Evolutionary conservation across 257 asterid genomes (phyloP), one percentile per base, ranked within the genome.

Genomic region (Mentha longifolia): DNA sequence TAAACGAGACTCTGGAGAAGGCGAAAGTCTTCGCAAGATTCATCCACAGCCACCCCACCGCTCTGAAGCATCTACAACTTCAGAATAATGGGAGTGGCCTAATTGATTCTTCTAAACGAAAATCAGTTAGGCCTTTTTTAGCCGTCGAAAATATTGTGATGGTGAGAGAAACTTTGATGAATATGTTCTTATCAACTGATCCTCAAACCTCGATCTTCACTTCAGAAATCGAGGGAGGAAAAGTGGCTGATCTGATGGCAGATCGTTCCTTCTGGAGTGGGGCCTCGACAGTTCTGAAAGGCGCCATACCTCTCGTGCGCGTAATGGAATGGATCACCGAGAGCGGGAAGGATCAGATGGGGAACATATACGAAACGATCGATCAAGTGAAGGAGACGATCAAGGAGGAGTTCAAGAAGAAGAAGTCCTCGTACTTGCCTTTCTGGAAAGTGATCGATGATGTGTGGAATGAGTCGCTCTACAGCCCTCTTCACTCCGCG

Each of bases 321-420:
- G 79, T 76, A 14, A 31, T 88, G 20, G 81, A 81, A 14, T 73
- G 80, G 80, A 56, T 87, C 71, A 49, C 74, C 19, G 3, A 31
- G 25, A 55, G 30, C n/a, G 56, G 52, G 13, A 78, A 70, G 51
- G 84, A 77, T 3, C 83, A 78, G 33, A 56, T 83, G 19, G 87
- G 81, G 28, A 74, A 31, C 47, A 74, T 91, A 68, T 84, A 86
- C 9, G 89, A 91, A 9, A 89, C 85, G 3, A 74, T 89, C 2
- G 91, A 89, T 74, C 90, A 87, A 55, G 89, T 78, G 1, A 89
- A 91, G 75, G 97, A 83, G 70, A 78, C 78, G 0, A 91, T 91
- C 30, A 80, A 73, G 58, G 50, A 71, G 37, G 90, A 71, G 33
- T 74, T 89, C 46, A 60, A 71, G 47, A 11, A 55, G 63, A 83